Evolutionary conservation across 2,329 filamentous ascomycete genomes (phyloP), one percentile per base, ranked within the genome.

Genomic region (Cladophialophora yegresii): DNA sequence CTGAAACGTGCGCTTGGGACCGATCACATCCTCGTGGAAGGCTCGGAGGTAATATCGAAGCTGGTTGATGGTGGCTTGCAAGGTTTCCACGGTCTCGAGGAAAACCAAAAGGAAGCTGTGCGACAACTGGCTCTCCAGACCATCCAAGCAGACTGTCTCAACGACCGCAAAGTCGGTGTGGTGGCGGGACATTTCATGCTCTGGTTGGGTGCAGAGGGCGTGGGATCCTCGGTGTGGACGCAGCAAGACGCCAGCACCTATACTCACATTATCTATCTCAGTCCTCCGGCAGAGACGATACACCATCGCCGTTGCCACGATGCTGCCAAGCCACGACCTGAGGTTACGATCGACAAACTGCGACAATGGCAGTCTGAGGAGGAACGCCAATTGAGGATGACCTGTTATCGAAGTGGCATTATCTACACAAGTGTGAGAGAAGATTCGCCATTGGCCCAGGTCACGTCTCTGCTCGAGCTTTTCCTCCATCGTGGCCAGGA

Each of bases 11-110:
- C 10, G 30, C 33, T 12, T 8, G 10, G 53, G 6, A 4, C 1
- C 30, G n/a, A 54, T 36, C 36, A 36, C 20, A n/a, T 54, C 20
- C 10, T 36, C 8, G n/a, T n/a, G 3, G 53, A 54, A 3, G 53
- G 53, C n/a, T 54, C 53, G n/a, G 53, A 54, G 30, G 28, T 36
- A 9, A 54, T 54, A 16, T 54, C 53, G n/a, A 5, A 22, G n/a
- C 9, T 54, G 53, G 12, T 12, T 22, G 1, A 9, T 2, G 53
- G 30, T 20, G 53, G 53, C 32, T 13, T 54, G 1, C 4, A n/a
- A 4, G 53, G 4, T 3, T 54, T 54, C 32, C 30, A 54, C 20
- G 9, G 2, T 13, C 13, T n/a, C 53, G 53, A 54, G 3, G 53
- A 54, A 54, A 13, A 3, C 22, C 53, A 36, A 20, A 54, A 54